Evolutionary conservation across 2,329 filamentous ascomycete genomes (phyloP).

Genomic region (Xylariaceae sp.): DNA sequence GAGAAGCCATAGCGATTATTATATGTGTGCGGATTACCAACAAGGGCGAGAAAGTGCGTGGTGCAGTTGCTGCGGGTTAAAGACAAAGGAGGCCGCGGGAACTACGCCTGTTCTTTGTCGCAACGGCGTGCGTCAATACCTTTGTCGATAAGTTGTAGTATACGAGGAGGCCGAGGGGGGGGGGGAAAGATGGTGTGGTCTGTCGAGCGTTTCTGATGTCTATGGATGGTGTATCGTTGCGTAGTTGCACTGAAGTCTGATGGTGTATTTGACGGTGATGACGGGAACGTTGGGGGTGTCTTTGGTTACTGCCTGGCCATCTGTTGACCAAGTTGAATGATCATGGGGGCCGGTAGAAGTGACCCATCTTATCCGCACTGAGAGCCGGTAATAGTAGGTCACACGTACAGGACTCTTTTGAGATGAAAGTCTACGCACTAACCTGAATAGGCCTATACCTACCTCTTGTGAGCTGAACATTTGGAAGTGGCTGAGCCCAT

Average conservation of each 20-base stretch:
- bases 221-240: slow-evolving; percentile 2
- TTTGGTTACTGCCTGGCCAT: slow-evolving; percentile 17
- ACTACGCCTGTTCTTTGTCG: slow-evolving; percentile 12
- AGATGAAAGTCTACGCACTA: no score
- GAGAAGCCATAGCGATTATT: slow-evolving; percentile 68
- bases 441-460: no score
- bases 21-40: slow-evolving; percentile 10
- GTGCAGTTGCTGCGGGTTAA: slow-evolving; percentile 13
- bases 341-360: neutral
- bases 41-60: slow-evolving; percentile 7
- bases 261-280: slow-evolving; percentile 11
- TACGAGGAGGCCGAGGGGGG: neutral
- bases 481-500: no score
- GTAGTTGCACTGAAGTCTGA: slow-evolving; percentile 7
- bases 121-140: no score
- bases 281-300: slow-evolving; percentile 3
- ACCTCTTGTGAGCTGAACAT: no score
- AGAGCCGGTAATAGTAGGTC: neutral
- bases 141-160: slow-evolving; percentile 20
- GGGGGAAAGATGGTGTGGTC: slow-evolving; percentile 4
- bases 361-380: neutral
- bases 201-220: slow-evolving; percentile 1
- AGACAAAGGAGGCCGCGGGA: slow-evolving; percentile 16
- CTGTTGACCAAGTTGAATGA: slow-evolving; percentile 18
- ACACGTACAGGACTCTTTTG: no score